Evolutionary conservation across 805 yeast genomes (phyloP).

Genomic region (Torulaspora microellipsoides): DNA sequence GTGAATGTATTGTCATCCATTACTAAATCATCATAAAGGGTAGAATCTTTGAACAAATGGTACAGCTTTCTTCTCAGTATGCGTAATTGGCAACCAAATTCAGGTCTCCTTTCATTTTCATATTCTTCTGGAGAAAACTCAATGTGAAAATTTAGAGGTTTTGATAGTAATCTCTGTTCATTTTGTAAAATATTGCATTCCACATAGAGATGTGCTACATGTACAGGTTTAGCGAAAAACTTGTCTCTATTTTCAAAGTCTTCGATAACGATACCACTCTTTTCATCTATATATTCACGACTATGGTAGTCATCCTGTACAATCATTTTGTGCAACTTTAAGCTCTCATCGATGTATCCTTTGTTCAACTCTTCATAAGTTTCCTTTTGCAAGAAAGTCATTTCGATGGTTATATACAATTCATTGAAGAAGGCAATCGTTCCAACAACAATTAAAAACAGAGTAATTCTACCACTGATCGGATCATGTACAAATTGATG

Average conservation of each 20-base stretch:
- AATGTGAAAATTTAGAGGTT: slow-evolving; percentile 54
- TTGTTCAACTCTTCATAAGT: slow-evolving; percentile 32
- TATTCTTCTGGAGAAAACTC: slow-evolving; percentile 83
- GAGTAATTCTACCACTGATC: slow-evolving; percentile 34
- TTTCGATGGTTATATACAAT: slow-evolving; percentile 32
- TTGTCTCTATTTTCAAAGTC: slow-evolving; percentile 49
- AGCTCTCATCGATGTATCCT: slow-evolving; percentile 29
- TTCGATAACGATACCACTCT: slow-evolving; percentile 32
- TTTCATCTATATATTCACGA: slow-evolving; percentile 30
- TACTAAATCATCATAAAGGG: slow-evolving; percentile 28
- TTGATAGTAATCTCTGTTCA: slow-evolving; percentile 21
- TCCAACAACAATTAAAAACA: slow-evolving; percentile 31
- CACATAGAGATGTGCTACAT: slow-evolving; percentile 69
- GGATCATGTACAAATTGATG: slow-evolving; percentile 27
- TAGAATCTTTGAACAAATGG: slow-evolving; percentile 47
- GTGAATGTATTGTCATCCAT: slow-evolving; percentile 19
- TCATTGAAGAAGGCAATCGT: slow-evolving; percentile 33
- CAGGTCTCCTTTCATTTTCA: slow-evolving; percentile 53
- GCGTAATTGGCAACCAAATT: slow-evolving; percentile 62
- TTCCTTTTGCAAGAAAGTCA: slow-evolving; percentile 32
- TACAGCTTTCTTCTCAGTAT: slow-evolving; percentile 57
- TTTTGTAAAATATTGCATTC: slow-evolving; percentile 41
- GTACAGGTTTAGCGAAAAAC: slow-evolving; percentile 69
- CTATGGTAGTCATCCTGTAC: slow-evolving; percentile 33
- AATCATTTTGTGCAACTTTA: slow-evolving; percentile 30